These are phyloP conservation scores for Trypanosoma cruzi DNA, from an alignment of 208 protist species.

Conservation along the genomic window DNA sequence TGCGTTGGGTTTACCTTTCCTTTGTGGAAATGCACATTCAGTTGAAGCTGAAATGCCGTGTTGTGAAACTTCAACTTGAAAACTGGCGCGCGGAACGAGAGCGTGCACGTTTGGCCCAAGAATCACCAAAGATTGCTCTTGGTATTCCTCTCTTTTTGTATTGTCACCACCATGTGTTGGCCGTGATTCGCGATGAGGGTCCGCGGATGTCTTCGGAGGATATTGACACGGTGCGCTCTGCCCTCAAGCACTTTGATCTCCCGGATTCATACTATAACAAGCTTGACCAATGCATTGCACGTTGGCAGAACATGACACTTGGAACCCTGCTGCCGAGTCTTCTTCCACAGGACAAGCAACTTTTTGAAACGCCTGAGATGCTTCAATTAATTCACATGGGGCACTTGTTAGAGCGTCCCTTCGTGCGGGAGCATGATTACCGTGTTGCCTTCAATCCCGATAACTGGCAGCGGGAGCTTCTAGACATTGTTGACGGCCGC, in stretches of 20 bases:
- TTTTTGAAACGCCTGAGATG: slow-evolving; percentile 65
- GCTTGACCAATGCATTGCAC: slow-evolving; percentile 61
- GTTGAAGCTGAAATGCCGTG: slow-evolving; percentile 66
- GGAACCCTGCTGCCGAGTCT: slow-evolving; percentile 40
- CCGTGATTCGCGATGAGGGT: slow-evolving; percentile 64
- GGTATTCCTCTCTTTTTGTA: slow-evolving; percentile 81
- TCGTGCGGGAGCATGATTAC: slow-evolving; percentile 76
- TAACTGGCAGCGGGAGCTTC: slow-evolving; percentile 93
- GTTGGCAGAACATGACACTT: slow-evolving; percentile 60
- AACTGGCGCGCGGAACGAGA: slow-evolving; percentile 82
- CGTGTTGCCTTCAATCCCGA: slow-evolving; percentile 95
- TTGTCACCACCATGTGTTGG: slow-evolving; percentile 78
- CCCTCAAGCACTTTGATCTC: slow-evolving; percentile 82
- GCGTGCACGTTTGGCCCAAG: slow-evolving; percentile 55
- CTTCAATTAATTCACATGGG: slow-evolving; percentile 92
- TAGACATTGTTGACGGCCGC: slow-evolving; percentile 94
- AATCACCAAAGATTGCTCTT: slow-evolving; percentile 57
- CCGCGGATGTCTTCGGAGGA: slow-evolving; percentile 65
- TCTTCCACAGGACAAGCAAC: slow-evolving; percentile 48
- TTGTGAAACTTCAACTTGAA: slow-evolving; percentile 72
- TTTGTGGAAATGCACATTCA: slow-evolving; percentile 82
- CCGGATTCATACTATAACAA: slow-evolving; percentile 71
- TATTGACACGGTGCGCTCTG: slow-evolving; percentile 70
- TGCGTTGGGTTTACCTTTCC: slow-evolving; percentile 75
- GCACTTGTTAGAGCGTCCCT: slow-evolving; percentile 85